Evolutionary conservation across 2,329 filamentous ascomycete species (phyloP).

Genomic region (Phoma sp.): DNA sequence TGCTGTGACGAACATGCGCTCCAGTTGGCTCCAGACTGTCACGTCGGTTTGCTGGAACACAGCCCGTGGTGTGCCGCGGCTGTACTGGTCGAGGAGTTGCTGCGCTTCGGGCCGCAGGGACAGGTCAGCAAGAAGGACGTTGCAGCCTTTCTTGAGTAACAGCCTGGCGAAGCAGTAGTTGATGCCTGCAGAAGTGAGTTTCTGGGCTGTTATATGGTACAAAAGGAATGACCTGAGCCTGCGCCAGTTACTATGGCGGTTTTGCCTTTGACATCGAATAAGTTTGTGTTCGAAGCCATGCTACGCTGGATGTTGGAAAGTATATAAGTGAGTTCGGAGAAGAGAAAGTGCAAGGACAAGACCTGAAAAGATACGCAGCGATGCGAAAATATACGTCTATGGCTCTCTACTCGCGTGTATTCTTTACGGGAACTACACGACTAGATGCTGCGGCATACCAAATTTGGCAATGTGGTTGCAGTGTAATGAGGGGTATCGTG

Average conservation of each 20-base stretch:
- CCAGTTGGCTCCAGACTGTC: conserved; percentile 43
- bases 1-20: conserved; percentile 40
- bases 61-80: conserved; percentile 39
- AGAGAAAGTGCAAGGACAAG: no score
- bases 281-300: not conserved
- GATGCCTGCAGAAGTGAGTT: conserved; percentile 47
- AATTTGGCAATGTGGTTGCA: conserved; percentile 9
- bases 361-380: no score
- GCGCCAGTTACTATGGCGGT: conserved; percentile 57
- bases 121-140: conserved; percentile 57
- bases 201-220: not conserved
- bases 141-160: conserved; percentile 54
- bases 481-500: conserved; percentile 23
- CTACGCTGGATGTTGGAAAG: not conserved
- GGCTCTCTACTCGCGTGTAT: not conserved
- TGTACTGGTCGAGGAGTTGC: conserved; percentile 31
- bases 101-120: conserved; percentile 55
- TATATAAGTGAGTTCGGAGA: not conserved
- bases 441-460: conserved; percentile 15
- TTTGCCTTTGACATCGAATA: conserved; percentile 49
- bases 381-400: not conserved
- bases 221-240: conserved; percentile 39
- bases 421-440: not conserved
- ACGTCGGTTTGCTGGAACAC: conserved; percentile 55
- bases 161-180: conserved; percentile 54